Evolutionary conservation across 441 rosid species (phyloP), one percentile per base, ranked within the genome.

Genomic region (Adansonia rubrostipa): DNA sequence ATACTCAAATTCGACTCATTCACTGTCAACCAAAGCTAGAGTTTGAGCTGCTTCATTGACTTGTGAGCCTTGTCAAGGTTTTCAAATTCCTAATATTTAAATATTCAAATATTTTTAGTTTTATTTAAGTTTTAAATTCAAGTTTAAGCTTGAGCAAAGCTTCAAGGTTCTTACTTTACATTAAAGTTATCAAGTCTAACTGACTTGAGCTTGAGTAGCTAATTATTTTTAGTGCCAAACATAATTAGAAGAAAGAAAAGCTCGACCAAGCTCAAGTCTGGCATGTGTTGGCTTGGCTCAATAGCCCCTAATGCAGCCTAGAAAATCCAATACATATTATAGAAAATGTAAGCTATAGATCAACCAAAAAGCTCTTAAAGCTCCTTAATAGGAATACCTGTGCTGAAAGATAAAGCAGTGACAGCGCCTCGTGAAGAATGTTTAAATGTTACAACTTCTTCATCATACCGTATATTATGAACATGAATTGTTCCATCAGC

Each of bases 401-500:
- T 91, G 68, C 95, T 82, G 83, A 96, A 96, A 53, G 98, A 90
- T 85, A 96, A 85, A 79, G 98, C 89, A 56, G 93, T 96, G 22
- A 93, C 94, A 33, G 98, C 87, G 71, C 98, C 99, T 78, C 98
- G 91, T 5, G 87, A 82, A 56, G 97, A 89, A 77, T 96, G 95
- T 62, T 91, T 80, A 87, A 90, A 96, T 5, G 93, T 82, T 58
- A 94, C 89, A 72, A 96, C 73, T 87, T 93, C 94, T 84, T 92
- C 86, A 80, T 92, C 97, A 81, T 80, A 80, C 36, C 88, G 92
- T 9, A 96, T 80, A 79, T 96, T 93, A 82, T 93, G 97, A 44
- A 96, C 87, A 74, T 90, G 99, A 84, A 96, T 89, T 84, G 82
- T 92, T 69, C 98, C 99, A 87, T 96, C 96, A 76, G 93, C 87